phyloP scores from a whole-genome alignment of 2,329 filamentous ascomycete species.

The Dichotomopilus funicola region DNA sequence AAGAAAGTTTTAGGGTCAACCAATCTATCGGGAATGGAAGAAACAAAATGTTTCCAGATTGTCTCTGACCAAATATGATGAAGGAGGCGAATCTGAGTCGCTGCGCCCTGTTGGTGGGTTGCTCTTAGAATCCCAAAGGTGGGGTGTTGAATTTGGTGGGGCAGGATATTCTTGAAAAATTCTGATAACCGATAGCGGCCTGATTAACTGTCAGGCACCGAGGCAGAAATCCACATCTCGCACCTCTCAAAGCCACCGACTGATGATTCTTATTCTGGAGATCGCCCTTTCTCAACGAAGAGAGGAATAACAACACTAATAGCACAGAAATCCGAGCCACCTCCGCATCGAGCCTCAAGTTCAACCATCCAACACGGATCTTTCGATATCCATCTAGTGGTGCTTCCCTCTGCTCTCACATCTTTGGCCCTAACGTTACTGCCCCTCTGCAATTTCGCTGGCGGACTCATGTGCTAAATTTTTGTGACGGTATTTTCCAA shows the following conservation, averaged over 20 bases:
- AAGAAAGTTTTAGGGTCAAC: background rate
- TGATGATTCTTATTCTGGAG: too few relatives aligned
- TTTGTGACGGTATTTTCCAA: too few relatives aligned
- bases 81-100: constrained; percentile 18
- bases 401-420: too few relatives aligned
- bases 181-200: constrained; percentile 26
- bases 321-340: too few relatives aligned
- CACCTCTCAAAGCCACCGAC: background rate
- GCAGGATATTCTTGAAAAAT: constrained; percentile 23
- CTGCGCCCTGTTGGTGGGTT: constrained; percentile 21
- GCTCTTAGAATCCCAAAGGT: constrained; percentile 15
- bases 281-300: too few relatives aligned
- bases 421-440: too few relatives aligned
- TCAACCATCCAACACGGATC: too few relatives aligned
- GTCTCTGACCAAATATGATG: constrained; percentile 8
- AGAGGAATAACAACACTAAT: too few relatives aligned
- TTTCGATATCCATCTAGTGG: too few relatives aligned
- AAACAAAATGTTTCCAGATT: constrained; percentile 9
- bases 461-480: too few relatives aligned
- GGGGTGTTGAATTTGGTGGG: constrained; percentile 23
- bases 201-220: constrained; percentile 19
- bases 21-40: constrained; percentile 11
- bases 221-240: constrained; percentile 11
- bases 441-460: too few relatives aligned
- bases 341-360: too few relatives aligned